phyloP scores from a whole-genome alignment of 345 rosid genomes.

The Melastoma malabathricum region DNA sequence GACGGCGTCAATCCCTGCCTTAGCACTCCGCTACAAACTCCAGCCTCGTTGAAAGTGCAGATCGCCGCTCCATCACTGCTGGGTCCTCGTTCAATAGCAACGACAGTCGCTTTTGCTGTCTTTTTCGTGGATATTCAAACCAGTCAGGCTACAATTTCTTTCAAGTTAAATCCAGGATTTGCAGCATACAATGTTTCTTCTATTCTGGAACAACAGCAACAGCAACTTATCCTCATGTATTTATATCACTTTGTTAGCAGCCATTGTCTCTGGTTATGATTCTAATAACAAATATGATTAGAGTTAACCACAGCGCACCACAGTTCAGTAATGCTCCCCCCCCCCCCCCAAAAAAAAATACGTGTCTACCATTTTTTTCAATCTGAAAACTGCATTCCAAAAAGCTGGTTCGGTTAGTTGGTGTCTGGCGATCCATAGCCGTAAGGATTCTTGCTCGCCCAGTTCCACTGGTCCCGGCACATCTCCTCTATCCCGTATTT shows the following conservation, averaged over 20 bases:
- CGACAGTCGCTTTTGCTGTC: constrained; percentile 76
- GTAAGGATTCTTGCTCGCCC: constrained; percentile 90
- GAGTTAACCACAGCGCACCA: too few species aligned
- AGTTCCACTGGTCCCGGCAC: constrained; percentile 93
- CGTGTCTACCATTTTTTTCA: too few species aligned
- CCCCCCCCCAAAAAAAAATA: too few species aligned
- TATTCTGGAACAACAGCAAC: too few species aligned
- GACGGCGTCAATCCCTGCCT: constrained; percentile 74
- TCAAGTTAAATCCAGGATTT: too few species aligned
- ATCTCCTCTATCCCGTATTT: constrained; percentile 71
- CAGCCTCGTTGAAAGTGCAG: constrained; percentile 69
- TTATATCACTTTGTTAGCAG: too few species aligned
- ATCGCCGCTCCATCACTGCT: constrained; percentile 88
- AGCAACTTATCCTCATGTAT: too few species aligned
- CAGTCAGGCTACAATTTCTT: background rate
- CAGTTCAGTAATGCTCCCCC: too few species aligned
- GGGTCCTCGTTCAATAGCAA: constrained; percentile 89
- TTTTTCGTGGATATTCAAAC: background rate
- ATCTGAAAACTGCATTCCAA: too few species aligned
- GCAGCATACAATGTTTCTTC: too few species aligned
- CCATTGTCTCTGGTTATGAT: too few species aligned
- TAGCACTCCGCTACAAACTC: constrained; percentile 91
- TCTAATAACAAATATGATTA: too few species aligned
- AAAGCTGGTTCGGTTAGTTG: constrained; percentile 4
- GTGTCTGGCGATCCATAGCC: constrained; percentile 55